Evolutionary conservation across 495 filamentous ascomycete genomes (phyloP), one percentile per base, ranked within the genome.

Genomic region (Bacidia rubella): DNA sequence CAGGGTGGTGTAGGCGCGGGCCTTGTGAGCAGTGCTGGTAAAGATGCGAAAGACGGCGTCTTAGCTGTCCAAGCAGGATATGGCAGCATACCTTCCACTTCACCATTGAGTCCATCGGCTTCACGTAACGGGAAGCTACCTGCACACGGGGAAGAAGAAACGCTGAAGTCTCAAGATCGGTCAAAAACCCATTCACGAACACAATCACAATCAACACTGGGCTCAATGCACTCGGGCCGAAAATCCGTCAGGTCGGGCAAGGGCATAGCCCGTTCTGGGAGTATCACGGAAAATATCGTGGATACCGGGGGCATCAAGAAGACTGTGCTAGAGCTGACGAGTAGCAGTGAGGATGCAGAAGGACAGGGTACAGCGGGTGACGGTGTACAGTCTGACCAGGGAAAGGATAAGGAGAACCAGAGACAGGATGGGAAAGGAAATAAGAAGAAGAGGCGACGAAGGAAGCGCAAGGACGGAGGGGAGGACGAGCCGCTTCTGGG

Each of bases 201-300:
- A 4, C 38, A 4, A 15, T 58, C 54, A 4, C 27, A 65, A 29
- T 66, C 62, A 41, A 77, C 70, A 21, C 41, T 70, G 19, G 60
- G 54, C n/a, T 76, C 73, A 11, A 59, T 66, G n/a, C 63, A 66
- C 11, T 58, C 56, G 12, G 52, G 47, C n/a, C 32, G 23, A 1
- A 51, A 52, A 1, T 41, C 52, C 15, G 21, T 27, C 23, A 79
- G 77, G 48, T 51, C 56, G 11, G 63, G 65, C 42, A 70, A 71
- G 43, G 73, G 74, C 11, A 71, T 75, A 32, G 83, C 85, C 0
- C 78, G 87, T 32, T 89, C 83, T 58, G 89, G 89, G 11, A 89
- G 83, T 65, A 94, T 95, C 60, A 90, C 87, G 0, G 87, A 94
- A 66, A 88, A 89, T 60, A 75, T 89, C 19, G 69, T 93, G 35